These are phyloP conservation scores for Auriscalpium microsporum DNA, from an alignment of 768 basidiomycete genomes.

Conservation along the genomic window DNA sequence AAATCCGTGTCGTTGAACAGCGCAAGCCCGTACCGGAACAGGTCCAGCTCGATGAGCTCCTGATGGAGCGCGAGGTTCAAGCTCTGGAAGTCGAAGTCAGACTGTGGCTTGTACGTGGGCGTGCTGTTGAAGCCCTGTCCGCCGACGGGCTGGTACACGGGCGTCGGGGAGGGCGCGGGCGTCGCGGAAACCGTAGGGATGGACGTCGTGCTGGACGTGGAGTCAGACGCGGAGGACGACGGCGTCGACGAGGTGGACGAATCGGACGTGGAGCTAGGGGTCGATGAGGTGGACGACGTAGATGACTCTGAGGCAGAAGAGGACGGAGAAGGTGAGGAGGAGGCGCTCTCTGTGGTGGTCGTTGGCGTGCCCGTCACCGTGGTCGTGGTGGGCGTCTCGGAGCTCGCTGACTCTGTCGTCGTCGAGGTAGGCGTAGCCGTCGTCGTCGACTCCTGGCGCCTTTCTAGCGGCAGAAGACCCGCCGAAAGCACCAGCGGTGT, in stretches of 20 bases:
- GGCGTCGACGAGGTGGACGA: background rate
- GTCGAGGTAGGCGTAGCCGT: too few species aligned
- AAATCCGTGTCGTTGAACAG: constrained; percentile 49
- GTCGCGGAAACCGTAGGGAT: constrained; percentile 3
- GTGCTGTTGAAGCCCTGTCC: constrained; percentile 22
- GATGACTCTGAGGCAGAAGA: background rate
- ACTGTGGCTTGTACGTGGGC: constrained; percentile 27
- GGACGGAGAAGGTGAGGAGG: background rate
- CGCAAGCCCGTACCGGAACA: constrained; percentile 49
- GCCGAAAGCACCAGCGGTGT: too few species aligned
- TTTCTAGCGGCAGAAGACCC: too few species aligned
- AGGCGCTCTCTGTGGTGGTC: background rate
- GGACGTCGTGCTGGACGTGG: background rate
- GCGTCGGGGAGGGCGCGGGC: constrained; percentile 1
- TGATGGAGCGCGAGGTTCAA: constrained; percentile 54
- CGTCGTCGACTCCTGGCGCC: too few species aligned
- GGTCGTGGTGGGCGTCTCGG: too few species aligned
- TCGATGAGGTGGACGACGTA: background rate
- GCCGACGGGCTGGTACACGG: constrained; percentile 16
- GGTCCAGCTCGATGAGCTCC: constrained; percentile 54
- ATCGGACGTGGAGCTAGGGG: background rate
- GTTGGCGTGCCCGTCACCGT: background rate
- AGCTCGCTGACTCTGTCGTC: too few species aligned
- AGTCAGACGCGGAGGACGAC: background rate
- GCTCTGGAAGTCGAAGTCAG: constrained; percentile 44